phyloP scores from a whole-genome alignment of 139 green algal species.

The Raphidocelis subcapitata region DNA sequence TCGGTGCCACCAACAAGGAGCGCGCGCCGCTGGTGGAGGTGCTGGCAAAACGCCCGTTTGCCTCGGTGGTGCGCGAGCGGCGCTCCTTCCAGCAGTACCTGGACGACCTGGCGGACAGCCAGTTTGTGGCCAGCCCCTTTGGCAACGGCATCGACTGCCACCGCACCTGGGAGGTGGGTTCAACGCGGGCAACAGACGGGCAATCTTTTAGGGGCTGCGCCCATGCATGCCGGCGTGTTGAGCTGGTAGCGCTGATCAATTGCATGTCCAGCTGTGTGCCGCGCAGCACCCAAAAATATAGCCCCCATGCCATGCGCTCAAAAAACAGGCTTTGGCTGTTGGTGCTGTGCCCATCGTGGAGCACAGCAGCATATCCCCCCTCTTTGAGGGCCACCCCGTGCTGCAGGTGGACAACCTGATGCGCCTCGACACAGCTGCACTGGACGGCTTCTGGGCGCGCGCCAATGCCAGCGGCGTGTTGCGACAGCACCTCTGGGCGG shows the following conservation, averaged over 20 bases:
- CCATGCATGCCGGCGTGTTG: too few species aligned
- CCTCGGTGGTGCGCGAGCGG: not conserved
- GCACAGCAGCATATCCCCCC: not conserved
- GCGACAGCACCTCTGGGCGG: not conserved
- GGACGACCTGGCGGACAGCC: not conserved
- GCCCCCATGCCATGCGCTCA: too few species aligned
- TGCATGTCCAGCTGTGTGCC: too few species aligned
- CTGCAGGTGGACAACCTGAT: not conserved
- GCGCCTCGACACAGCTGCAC: not conserved
- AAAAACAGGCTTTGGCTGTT: not conserved
- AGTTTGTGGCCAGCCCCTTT: not conserved
- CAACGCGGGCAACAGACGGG: too few species aligned
- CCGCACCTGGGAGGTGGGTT: not conserved
- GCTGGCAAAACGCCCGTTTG: not conserved
- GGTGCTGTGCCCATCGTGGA: not conserved
- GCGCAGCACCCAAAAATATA: too few species aligned
- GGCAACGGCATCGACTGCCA: not conserved
- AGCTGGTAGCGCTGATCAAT: too few species aligned
- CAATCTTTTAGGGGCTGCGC: too few species aligned
- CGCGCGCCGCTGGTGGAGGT: not conserved
- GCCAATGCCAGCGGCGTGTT: not conserved
- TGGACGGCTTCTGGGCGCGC: not conserved
- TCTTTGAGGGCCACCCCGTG: not conserved
- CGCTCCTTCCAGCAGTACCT: not conserved
- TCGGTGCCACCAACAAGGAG: not conserved